A percentile compares a stretch with the other conserved stretches of the same genome.
Evolutionary conservation across 2,329 filamentous ascomycete genomes (phyloP).

Genomic region (Hypoxylon rubiginosum): DNA sequence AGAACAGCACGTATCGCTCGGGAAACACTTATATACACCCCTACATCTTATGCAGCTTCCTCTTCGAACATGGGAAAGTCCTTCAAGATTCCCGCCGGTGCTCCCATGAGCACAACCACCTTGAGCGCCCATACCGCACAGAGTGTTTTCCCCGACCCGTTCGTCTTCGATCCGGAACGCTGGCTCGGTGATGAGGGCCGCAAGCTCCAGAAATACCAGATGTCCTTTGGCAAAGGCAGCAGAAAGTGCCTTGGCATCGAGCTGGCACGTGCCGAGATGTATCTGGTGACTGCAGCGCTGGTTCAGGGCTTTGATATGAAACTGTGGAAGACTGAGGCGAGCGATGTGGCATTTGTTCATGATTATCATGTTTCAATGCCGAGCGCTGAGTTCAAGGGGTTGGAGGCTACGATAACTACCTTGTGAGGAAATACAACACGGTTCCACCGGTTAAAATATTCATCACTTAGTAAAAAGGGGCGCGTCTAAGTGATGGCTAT

Average conservation of each 20-base stretch:
- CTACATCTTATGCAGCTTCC: slow-evolving; percentile 40
- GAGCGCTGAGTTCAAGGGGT: slow-evolving; percentile 40
- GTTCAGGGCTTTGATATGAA: slow-evolving; percentile 45
- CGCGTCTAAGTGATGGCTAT: slow-evolving; percentile 12
- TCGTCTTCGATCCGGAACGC: slow-evolving; percentile 41
- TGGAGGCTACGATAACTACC: slow-evolving; percentile 40
- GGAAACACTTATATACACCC: slow-evolving; percentile 42
- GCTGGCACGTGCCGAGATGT: slow-evolving; percentile 45
- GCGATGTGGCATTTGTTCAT: slow-evolving; percentile 44
- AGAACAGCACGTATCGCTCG: slow-evolving; percentile 38
- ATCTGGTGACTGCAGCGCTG: slow-evolving; percentile 41
- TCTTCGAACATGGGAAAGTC: slow-evolving; percentile 39
- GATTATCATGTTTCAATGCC: slow-evolving; percentile 45
- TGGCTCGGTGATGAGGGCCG: slow-evolving; percentile 41
- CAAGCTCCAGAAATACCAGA: slow-evolving; percentile 41
- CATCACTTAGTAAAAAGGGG: too few species aligned
- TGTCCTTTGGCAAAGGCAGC: slow-evolving; percentile 43
- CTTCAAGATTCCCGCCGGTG: slow-evolving; percentile 39
- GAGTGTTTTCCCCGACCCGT: slow-evolving; percentile 41
- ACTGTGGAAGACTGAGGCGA: slow-evolving; percentile 41
- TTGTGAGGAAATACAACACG: slow-evolving; percentile 35
- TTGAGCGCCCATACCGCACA: slow-evolving; percentile 37
- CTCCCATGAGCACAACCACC: slow-evolving; percentile 40
- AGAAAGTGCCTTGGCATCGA: slow-evolving; percentile 46
- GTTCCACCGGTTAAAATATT: slow-evolving; percentile 23